Conservation (phyloP, 345 rosid species). For the Linum tenue region DNA sequence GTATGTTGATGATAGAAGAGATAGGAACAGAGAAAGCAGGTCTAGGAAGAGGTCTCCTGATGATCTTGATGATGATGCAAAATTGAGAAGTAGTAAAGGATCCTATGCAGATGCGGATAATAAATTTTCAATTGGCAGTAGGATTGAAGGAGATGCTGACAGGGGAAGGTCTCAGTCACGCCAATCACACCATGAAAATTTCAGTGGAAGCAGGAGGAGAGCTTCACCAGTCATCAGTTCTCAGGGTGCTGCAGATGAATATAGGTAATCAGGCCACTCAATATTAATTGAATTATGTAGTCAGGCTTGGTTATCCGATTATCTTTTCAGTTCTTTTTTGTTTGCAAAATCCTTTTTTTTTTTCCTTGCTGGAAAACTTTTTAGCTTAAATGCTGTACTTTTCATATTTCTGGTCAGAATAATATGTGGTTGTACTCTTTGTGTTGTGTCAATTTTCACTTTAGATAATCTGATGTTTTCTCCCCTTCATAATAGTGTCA, state of each 20-base stretch:
- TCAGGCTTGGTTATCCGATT: too few species aligned
- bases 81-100: slow-evolving; percentile 28
- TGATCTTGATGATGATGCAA: slow-evolving; percentile 53
- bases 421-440: not conserved
- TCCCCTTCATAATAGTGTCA: not conserved
- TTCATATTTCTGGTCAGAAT: not conserved
- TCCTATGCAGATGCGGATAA: slow-evolving; percentile 36
- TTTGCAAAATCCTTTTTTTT: not conserved
- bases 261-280: slow-evolving; percentile 34
- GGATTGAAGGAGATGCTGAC: slow-evolving; percentile 55
- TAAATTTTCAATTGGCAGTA: slow-evolving; percentile 35
- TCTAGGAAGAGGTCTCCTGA: slow-evolving; percentile 66
- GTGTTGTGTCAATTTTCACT: not conserved
- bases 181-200: slow-evolving; percentile 36
- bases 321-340: not conserved
- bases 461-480: not conserved
- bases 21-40: slow-evolving; percentile 49
- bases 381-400: not conserved
- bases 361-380: not conserved
- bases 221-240: slow-evolving; percentile 50
- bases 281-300: too few species aligned
- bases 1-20: slow-evolving; percentile 42
- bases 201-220: slow-evolving; percentile 29
- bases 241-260: slow-evolving; percentile 53
- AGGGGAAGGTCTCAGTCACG: slow-evolving; percentile 58